These are phyloP conservation scores for Centaurea solstitialis DNA, from an alignment of 129 eudicot genomes.

Conservation along the genomic window DNA sequence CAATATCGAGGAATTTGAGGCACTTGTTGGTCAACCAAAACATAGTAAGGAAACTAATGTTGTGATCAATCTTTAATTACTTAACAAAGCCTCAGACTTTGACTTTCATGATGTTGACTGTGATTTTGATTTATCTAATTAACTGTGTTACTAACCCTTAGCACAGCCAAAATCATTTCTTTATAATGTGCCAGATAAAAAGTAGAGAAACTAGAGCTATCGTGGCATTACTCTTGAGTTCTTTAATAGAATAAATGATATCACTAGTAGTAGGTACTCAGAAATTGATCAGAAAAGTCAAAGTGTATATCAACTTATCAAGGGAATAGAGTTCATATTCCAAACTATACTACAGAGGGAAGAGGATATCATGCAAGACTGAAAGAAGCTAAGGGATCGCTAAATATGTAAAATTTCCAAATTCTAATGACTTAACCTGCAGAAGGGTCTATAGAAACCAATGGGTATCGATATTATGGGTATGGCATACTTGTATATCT, in stretches of 20 bases:
- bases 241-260: slow-evolving; percentile 3
- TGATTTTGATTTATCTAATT: slow-evolving; percentile 13
- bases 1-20: neutral
- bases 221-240: neutral
- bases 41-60: neutral
- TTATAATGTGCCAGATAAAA: neutral
- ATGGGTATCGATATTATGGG: neutral
- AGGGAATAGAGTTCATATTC: neutral
- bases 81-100: neutral
- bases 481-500: neutral
- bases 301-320: neutral
- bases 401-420: neutral
- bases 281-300: slow-evolving; percentile 19
- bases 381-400: neutral
- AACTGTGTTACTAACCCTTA: neutral
- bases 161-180: neutral
- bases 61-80: neutral
- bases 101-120: slow-evolving; percentile 14
- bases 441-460: neutral
- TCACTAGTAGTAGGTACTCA: neutral
- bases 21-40: neutral
- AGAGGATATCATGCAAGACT: neutral
- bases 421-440: neutral
- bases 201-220: slow-evolving; percentile 21
- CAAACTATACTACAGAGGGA: neutral